Base-by-base conservation (phyloP, 805 yeast species). In the Ogataea kodamae region DNA sequence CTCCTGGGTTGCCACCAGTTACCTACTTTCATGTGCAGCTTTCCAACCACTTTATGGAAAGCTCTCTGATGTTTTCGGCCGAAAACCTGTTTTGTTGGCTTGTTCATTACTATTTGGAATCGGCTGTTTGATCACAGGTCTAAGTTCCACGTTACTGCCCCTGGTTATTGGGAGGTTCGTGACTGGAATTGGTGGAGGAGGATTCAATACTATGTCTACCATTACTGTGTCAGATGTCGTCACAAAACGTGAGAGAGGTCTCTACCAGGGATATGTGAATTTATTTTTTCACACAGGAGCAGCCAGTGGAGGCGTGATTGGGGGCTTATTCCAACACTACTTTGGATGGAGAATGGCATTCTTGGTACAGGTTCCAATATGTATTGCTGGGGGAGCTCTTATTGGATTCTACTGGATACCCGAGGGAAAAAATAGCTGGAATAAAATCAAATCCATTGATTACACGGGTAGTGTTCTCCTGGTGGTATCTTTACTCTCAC, bases 131-230 rank as follows among this genome's bases (percentile, higher is more conserved):
- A 52, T 66, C 25, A 68, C 68, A 44, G 65, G 63, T 8, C 22
- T 62, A 3, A 70, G 48, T 50, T 13, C 58, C 59, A 30, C 61
- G 63, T 43, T 65, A 51, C 6, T 64, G 65, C 7, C 56, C 54
- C 57, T 73, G 60, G 47, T 70, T 52, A 41, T 73, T 17, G 78
- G 78, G 9, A 62, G 83, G 45, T 76, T 82, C 39, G 64, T 84
- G 35, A 77, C 89, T 17, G 95, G 95, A n/a, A 68, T 81, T 34
- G 96, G 96, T 15, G 95, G 92, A 9, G 92, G 95, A 3, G 94
- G 95, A 2, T 69, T 84, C 50, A 73, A 78, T 35, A 70, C 87
- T 0, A 62, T 83, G 46, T 72, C 82, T 18, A 78, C 90, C 12
- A 79, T 84, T 35, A 70, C 85, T 8, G 71, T 78, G 51, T 73